These are phyloP conservation scores for Pochonia chlamydosporia DNA, from an alignment of 2,329 filamentous ascomycete species.

Conservation along the genomic window DNA sequence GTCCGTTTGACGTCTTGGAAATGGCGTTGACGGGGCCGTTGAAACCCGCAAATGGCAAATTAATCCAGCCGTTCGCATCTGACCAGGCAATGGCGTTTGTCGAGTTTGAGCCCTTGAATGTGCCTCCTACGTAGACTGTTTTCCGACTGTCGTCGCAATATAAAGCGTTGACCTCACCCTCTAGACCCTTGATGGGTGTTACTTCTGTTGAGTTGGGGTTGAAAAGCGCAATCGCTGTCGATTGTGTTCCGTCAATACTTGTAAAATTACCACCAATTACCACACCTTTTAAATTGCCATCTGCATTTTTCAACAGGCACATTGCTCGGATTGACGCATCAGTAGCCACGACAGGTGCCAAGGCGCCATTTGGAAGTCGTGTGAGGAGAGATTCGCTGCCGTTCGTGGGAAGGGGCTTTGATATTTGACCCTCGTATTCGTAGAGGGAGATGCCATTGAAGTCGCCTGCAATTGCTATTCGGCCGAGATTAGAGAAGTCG, in stretches of 20 bases:
- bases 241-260: conserved; percentile 70
- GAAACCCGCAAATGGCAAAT: conserved; percentile 87
- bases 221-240: conserved; percentile 75
- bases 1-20: conserved; percentile 68
- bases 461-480: conserved; percentile 80
- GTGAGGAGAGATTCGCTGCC: conserved; percentile 77
- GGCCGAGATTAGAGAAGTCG: conserved; percentile 71
- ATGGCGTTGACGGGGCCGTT: conserved; percentile 90
- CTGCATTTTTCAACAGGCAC: conserved; percentile 67
- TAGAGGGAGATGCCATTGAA: conserved; percentile 91
- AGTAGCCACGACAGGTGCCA: conserved; percentile 66
- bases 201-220: conserved; percentile 66
- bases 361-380: conserved; percentile 78
- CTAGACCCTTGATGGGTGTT: conserved; percentile 71
- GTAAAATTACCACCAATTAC: conserved; percentile 95
- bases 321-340: conserved; percentile 84
- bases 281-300: conserved; percentile 65
- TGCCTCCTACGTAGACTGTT: conserved; percentile 87
- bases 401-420: conserved; percentile 62
- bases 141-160: conserved; percentile 72
- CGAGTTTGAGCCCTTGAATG: conserved; percentile 73
- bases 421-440: conserved; percentile 73
- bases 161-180: conserved; percentile 75
- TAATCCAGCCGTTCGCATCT: conserved; percentile 61
- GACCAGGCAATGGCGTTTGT: conserved; percentile 87